phyloP scores from a whole-genome alignment of 371 early-diverging fungal species.

The Mucor plumbeus region DNA sequence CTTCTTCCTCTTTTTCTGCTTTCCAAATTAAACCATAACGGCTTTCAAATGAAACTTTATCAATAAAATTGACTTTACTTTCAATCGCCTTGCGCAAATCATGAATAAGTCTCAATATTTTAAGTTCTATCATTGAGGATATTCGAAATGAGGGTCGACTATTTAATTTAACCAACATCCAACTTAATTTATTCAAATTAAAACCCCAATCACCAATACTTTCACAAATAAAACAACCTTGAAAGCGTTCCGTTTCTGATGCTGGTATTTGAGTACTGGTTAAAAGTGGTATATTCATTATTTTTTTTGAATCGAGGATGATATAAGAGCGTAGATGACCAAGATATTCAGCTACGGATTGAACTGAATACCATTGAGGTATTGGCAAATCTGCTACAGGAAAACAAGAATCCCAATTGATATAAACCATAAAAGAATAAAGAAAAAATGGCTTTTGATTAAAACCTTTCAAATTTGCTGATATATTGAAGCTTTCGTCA shows the following conservation, averaged over 20 bases:
- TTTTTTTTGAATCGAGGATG: not conserved
- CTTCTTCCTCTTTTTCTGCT: not conserved
- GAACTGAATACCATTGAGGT: conserved; percentile 5
- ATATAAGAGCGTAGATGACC: not conserved
- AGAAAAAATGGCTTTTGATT: not conserved
- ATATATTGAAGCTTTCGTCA: not conserved
- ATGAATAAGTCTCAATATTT: not conserved
- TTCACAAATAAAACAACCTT: conserved; percentile 10
- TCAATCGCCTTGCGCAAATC: not conserved
- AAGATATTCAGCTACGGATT: not conserved
- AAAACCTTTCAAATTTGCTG: not conserved
- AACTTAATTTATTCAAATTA: not conserved
- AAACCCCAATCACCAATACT: conserved; percentile 13
- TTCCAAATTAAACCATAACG: conserved; percentile 4
- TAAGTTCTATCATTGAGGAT: not conserved
- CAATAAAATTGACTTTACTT: not conserved
- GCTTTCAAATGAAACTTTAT: not conserved
- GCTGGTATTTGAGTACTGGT: not conserved
- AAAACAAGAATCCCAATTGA: conserved; percentile 1
- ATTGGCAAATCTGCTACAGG: not conserved
- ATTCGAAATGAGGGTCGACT: not conserved
- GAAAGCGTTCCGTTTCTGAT: not conserved
- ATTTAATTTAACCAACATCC: not conserved
- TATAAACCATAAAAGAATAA: not conserved
- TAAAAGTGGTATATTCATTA: not conserved